Evolutionary conservation across 2,329 filamentous ascomycete species (phyloP), one percentile per base, ranked within the genome.

Genomic region (Albophoma yamanashiensis): DNA sequence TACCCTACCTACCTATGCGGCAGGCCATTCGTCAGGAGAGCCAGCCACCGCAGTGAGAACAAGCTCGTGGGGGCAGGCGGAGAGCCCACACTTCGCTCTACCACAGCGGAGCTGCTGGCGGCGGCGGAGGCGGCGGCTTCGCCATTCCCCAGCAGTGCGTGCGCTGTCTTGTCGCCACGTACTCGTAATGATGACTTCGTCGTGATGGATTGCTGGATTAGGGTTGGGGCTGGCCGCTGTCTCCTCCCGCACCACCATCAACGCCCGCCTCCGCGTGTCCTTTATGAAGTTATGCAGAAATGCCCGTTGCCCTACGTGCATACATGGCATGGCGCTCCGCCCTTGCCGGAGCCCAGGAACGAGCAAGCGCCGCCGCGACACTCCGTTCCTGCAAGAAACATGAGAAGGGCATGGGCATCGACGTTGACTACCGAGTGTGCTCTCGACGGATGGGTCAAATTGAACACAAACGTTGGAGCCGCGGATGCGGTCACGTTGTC

Each of bases 171-270:
- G n/a, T 53, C 27, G 50, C 50, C 31, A 14, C 50, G 50, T 52
- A 52, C 31, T 52, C 50, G 50, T 52, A 52, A 52, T 52, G 47
- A 52, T 31, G 47, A 52, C 50, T 53, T 53, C 31, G 50, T 36
- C 50, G 50, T 34, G 27, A 53, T 53, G 31, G 9, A 5, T 15
- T 20, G 4, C 27, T 17, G 17, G 17, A 34, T 50, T 50, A 47
- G 42, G 40, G 56, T 40, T 47, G 39, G 31, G 56, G 50, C 50
- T 53, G 47, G 25, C 56, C 47, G 56, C 42, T 50, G 36, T 36
- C 25, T 39, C n/a, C 43, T 58, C 56, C 56, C 43, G 56, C 56
- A 50, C 56, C 56, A 58, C 56, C 56, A 58, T 52, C 47, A 52
- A n/a, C 17, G 20, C 15, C 17, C 3, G 27, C 27, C 50, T 53